These are phyloP conservation scores for Pseudogymnoascus sp. DNA, from an alignment of 2,329 filamentous ascomycete species.

Conservation along the genomic window DNA sequence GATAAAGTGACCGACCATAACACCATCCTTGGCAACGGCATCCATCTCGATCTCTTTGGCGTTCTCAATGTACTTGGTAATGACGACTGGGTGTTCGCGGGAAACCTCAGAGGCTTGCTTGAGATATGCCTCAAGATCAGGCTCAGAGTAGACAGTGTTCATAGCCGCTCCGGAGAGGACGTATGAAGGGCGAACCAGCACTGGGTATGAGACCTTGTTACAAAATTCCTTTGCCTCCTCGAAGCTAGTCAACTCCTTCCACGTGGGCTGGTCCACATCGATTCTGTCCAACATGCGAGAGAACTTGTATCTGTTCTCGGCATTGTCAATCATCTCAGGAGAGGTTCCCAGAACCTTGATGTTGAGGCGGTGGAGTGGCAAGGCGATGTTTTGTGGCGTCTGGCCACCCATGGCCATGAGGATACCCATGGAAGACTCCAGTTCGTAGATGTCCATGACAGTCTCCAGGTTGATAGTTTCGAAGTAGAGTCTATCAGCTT, in stretches of 20 bases:
- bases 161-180: constrained; percentile 95
- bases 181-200: constrained; percentile 91
- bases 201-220: constrained; percentile 81
- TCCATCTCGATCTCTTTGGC: constrained; percentile 99
- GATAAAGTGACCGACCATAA: constrained; percentile 90
- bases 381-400: constrained; percentile 94
- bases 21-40: constrained; percentile 83
- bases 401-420: constrained; percentile 96
- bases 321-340: constrained; percentile 96
- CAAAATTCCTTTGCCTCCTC: constrained; percentile 86
- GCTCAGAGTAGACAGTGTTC: constrained; percentile 97
- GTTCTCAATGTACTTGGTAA: constrained; percentile 99
- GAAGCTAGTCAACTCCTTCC: constrained; percentile 96
- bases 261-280: constrained; percentile 89
- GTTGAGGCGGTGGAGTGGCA: constrained; percentile 79
- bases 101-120: constrained; percentile 90
- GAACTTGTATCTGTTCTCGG: constrained; percentile 98
- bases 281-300: constrained; percentile 96
- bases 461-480: constrained; percentile 91
- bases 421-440: constrained; percentile 76
- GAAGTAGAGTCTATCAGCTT: constrained; percentile 91
- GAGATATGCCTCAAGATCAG: constrained; percentile 82
- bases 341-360: constrained; percentile 93
- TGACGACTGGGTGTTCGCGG: constrained; percentile 91
- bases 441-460: constrained; percentile 85